Conservation (phyloP, 768 basidiomycete genomes). For the Exidia glandulosa region DNA sequence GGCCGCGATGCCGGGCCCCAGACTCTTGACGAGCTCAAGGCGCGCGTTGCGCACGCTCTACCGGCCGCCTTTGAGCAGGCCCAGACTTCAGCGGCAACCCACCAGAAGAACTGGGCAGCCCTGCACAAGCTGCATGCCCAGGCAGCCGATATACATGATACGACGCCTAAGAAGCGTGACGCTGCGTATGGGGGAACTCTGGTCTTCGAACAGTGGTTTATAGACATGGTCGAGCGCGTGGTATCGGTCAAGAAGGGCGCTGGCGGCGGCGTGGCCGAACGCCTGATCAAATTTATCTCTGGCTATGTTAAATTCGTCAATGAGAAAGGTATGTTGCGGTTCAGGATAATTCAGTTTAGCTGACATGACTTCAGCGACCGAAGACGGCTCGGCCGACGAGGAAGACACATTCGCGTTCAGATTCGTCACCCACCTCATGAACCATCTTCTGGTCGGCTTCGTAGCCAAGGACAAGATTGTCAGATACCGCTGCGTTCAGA, state of each 20-base stretch:
- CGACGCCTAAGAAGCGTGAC: conserved; percentile 40
- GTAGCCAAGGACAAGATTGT: conserved; percentile 78
- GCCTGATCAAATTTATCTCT: conserved; percentile 71
- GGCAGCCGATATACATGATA: conserved; percentile 43
- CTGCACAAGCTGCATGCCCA: conserved; percentile 69
- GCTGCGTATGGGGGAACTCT: conserved; percentile 47
- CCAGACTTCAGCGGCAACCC: conserved; percentile 63
- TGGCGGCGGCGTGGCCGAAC: conserved; percentile 28
- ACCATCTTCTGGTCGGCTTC: conserved; percentile 69
- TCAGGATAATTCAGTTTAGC: not conserved
- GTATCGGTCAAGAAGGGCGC: conserved; percentile 70
- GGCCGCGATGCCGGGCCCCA: not conserved
- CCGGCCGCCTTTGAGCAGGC: conserved; percentile 72
- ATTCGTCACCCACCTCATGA: conserved; percentile 55
- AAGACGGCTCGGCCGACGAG: conserved; percentile 26
- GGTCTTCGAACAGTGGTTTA: conserved; percentile 54
- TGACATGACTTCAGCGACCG: not conserved
- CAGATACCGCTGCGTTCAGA: conserved; percentile 66
- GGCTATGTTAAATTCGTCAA: conserved; percentile 67
- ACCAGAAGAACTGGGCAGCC: conserved; percentile 80
- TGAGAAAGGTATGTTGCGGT: conserved; percentile 46
- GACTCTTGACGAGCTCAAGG: not conserved
- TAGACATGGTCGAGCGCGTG: conserved; percentile 46
- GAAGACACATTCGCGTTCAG: conserved; percentile 61
- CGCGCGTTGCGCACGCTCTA: conserved; percentile 18